Evolutionary conservation across 2,329 filamentous ascomycete genomes (phyloP).

Genomic region (Alternaria consortialis): DNA sequence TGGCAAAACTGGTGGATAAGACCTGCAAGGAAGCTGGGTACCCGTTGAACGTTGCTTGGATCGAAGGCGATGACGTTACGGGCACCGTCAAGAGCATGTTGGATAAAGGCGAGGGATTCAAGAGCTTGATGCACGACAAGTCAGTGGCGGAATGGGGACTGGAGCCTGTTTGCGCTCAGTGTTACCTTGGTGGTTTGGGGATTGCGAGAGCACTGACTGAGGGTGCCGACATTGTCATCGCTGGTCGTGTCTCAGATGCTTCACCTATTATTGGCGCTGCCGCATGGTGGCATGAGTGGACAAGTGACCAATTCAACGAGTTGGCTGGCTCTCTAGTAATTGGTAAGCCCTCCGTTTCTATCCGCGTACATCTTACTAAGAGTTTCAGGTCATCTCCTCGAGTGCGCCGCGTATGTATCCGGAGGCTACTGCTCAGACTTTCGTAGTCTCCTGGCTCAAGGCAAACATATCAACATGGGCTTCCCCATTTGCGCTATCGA

Average conservation of each 20-base stretch:
- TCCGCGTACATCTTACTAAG: slow-evolving; percentile 29
- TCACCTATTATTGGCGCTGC: slow-evolving; percentile 59
- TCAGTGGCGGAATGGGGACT: slow-evolving; percentile 48
- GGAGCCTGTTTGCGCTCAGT: slow-evolving; percentile 32
- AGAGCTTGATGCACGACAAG: slow-evolving; percentile 52
- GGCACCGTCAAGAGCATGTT: slow-evolving; percentile 48
- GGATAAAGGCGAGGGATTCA: slow-evolving; percentile 50
- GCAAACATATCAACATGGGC: slow-evolving; percentile 47
- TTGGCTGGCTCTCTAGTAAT: slow-evolving; percentile 49
- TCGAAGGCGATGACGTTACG: slow-evolving; percentile 55
- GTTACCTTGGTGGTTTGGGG: slow-evolving; percentile 26
- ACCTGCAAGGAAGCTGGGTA: slow-evolving; percentile 36
- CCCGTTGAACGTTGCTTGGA: slow-evolving; percentile 48
- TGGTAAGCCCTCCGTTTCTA: neutral
- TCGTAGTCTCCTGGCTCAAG: slow-evolving; percentile 47
- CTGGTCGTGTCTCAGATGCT: slow-evolving; percentile 43
- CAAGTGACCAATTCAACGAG: slow-evolving; percentile 41
- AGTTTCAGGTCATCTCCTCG: slow-evolving; percentile 55
- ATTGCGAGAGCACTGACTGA: slow-evolving; percentile 37
- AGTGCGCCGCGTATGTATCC: slow-evolving; percentile 50
- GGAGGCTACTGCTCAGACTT: slow-evolving; percentile 51
- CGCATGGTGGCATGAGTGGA: slow-evolving; percentile 64
- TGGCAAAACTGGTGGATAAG: slow-evolving; percentile 39
- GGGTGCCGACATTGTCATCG: slow-evolving; percentile 45
- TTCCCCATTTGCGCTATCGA: slow-evolving; percentile 38